Evolutionary conservation across 2,329 filamentous ascomycete genomes (phyloP), one percentile per base, ranked within the genome.

Genomic region (Stagonosporopsis vannaccii): DNA sequence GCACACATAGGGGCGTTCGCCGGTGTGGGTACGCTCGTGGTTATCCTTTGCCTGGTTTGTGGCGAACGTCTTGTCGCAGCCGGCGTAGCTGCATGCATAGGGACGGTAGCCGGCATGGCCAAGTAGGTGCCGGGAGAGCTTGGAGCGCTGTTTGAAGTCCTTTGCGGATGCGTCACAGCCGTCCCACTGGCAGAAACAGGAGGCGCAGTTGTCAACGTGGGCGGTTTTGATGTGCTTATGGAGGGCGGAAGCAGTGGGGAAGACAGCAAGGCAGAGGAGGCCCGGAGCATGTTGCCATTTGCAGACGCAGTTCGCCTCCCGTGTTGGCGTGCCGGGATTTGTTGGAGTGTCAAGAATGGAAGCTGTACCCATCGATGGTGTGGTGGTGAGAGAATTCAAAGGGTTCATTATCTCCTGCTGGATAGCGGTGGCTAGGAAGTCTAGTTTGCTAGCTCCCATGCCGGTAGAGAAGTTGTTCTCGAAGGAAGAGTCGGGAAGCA

Each of bases 21-120:
- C 74, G 0, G 72, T 75, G 43, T 77, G 75, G 2, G 74, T 76
- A 7, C 74, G 66, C 54, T 75, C 70, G 40, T 77, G 75, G 36
- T 77, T 77, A 36, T 76, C 73, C 46, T 75, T 73, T n/a, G 73
- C 73, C 62, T 77, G 75, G 39, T 75, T 75, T 4, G 74, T 77
- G 5, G 72, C 74, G 50, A 76, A 77, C 0, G 70, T 75, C 59
- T 76, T 76, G 56, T 66, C 66, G 60, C 75, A 77, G 4, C 66
- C 69, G 15, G 62, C 43, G 32, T 68, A 75, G 30, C 67, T 71
- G 55, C 75, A 77, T 13, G 69, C 68, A 43, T 75, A 75, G 2
- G 73, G 74, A 3, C 72, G 69, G 56, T 77, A 69, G 15, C 73
- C 73, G 8, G 73, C 72, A 47, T 77, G 75, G 2, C 68, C 71